Evolutionary conservation across 2,329 filamentous ascomycete species (phyloP).

Genomic region (Pseudocercospora macadamiae): DNA sequence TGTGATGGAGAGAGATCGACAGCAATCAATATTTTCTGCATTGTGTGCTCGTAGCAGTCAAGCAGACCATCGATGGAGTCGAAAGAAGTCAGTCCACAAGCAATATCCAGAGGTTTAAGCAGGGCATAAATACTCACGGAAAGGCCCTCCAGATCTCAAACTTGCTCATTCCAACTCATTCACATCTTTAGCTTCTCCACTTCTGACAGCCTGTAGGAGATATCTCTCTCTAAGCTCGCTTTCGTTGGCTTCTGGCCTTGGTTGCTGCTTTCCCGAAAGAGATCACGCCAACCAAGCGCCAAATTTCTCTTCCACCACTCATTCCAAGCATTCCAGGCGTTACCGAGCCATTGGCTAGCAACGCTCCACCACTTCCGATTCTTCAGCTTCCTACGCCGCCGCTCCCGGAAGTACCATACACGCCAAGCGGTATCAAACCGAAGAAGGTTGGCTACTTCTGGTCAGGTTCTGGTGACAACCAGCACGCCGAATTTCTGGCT

Average conservation of each 20-base stretch:
- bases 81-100: too few relatives aligned
- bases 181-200: too few relatives aligned
- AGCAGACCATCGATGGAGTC: too few relatives aligned
- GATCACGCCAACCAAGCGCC: not conserved
- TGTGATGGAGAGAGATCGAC: too few relatives aligned
- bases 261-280: not conserved
- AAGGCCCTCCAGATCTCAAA: too few relatives aligned
- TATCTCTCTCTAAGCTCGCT: not conserved
- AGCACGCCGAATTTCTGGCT: constrained; percentile 61
- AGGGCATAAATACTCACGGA: too few relatives aligned
- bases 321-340: constrained; percentile 64
- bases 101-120: too few relatives aligned
- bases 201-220: not conserved
- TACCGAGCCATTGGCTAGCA: constrained; percentile 57
- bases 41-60: too few relatives aligned
- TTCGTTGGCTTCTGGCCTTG: not conserved
- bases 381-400: constrained; percentile 63
- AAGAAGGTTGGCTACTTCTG: constrained; percentile 70
- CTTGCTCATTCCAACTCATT: not conserved
- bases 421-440: constrained; percentile 59
- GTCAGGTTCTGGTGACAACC: constrained; percentile 63
- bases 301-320: constrained; percentile 43
- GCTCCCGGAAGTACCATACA: constrained; percentile 55
- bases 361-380: constrained; percentile 59
- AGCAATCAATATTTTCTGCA: too few relatives aligned